Evolutionary conservation across 73 alveolate genomes (phyloP).

Genomic region (Paramecium primaurelia): DNA sequence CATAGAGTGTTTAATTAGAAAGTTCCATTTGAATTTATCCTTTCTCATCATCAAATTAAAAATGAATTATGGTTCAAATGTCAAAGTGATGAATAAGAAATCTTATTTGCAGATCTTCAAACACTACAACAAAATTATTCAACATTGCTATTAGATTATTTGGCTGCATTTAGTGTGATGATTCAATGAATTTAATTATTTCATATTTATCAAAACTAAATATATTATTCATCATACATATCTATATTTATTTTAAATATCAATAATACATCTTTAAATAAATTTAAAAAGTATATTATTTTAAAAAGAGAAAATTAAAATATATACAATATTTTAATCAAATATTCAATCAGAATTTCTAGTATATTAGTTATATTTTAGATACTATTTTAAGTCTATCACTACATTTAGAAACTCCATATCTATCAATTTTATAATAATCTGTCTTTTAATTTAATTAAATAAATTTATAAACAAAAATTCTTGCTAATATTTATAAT

Average conservation of each 20-base stretch:
- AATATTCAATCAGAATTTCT: too few species aligned
- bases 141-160: background rate
- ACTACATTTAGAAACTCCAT: too few species aligned
- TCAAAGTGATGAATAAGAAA: background rate
- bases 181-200: background rate
- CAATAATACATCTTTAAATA: too few species aligned
- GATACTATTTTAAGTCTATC: too few species aligned
- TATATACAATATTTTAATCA: too few species aligned
- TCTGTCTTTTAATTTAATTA: background rate
- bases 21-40: background rate
- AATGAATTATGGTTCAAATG: slow-evolving; percentile 17
- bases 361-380: too few species aligned
- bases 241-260: too few species aligned
- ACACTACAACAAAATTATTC: background rate
- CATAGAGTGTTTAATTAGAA: background rate
- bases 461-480: background rate
- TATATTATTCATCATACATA: background rate
- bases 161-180: background rate
- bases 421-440: too few species aligned
- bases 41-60: background rate
- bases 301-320: too few species aligned
- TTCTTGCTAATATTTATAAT: background rate
- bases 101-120: background rate
- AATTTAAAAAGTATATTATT: too few species aligned
- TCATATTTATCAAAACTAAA: background rate